Percentiles rank a stretch among this genome's conserved stretches.
These are phyloP conservation scores for Citeromyces hawaiiensis DNA, from an alignment of 1,139 yeast species.

Conservation along the genomic window DNA sequence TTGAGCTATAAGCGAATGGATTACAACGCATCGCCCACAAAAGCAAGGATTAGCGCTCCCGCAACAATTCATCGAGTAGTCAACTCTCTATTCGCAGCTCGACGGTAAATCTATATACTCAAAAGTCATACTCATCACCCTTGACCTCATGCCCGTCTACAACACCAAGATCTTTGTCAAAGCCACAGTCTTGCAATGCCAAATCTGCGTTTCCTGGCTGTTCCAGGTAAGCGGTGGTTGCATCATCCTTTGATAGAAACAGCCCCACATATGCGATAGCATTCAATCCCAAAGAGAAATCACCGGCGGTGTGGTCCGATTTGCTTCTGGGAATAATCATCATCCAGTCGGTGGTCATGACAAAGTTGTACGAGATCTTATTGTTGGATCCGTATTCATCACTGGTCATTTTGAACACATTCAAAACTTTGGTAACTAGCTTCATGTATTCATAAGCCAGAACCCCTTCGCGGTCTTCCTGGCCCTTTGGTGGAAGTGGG, in stretches of 20 bases:
- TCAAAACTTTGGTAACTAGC: slow-evolving; percentile 56
- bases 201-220: background rate
- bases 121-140: background rate
- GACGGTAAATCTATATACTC: too few relatives aligned
- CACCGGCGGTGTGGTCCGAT: slow-evolving; percentile 31
- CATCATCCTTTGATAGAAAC: slow-evolving; percentile 59
- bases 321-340: slow-evolving; percentile 68
- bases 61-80: too few relatives aligned
- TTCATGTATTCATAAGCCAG: slow-evolving; percentile 57
- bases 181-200: background rate
- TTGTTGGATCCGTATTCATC: slow-evolving; percentile 16
- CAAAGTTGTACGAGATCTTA: slow-evolving; percentile 56
- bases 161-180: background rate
- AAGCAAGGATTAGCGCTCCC: too few relatives aligned
- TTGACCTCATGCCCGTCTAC: background rate
- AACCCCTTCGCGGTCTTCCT: slow-evolving; percentile 37
- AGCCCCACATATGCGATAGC: slow-evolving; percentile 75
- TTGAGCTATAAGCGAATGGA: too few relatives aligned
- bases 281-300: slow-evolving; percentile 33
- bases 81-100: too few relatives aligned
- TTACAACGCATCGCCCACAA: too few relatives aligned
- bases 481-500: slow-evolving; percentile 39
- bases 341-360: slow-evolving; percentile 74
- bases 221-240: slow-evolving; percentile 11
- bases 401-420: slow-evolving; percentile 34